Conservation (phyloP, 345 rosid species). For the Mercurialis annua region DNA sequence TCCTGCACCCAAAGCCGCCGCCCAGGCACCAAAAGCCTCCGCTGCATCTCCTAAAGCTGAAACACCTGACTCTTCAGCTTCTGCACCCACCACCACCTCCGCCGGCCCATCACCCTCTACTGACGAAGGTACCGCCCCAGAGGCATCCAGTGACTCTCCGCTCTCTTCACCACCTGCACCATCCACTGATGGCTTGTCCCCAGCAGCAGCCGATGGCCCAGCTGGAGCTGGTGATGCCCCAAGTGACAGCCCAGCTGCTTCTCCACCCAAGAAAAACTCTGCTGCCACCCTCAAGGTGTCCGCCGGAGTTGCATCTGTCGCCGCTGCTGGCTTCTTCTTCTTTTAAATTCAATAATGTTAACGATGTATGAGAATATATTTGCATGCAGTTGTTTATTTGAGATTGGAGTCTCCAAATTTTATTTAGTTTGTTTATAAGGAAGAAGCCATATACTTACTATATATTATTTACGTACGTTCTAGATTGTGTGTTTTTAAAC, state of each 20-base stretch:
- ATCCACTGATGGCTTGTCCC: not conserved
- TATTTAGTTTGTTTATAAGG: too few relatives aligned
- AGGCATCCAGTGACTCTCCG: constrained; percentile 3
- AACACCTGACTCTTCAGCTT: constrained; percentile 7
- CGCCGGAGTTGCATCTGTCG: constrained; percentile 3
- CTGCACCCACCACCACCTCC: not conserved
- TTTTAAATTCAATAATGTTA: not conserved
- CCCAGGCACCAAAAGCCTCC: constrained; percentile 3
- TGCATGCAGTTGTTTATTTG: not conserved
- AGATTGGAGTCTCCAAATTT: too few relatives aligned
- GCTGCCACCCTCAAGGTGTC: constrained; percentile 14
- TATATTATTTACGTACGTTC: not conserved
- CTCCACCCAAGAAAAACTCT: constrained; percentile 8
- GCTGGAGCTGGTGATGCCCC: not conserved
- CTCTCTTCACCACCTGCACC: constrained; percentile 27
- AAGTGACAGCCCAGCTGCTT: constrained; percentile 8
- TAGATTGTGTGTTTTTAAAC: not conserved
- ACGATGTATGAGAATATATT: too few relatives aligned
- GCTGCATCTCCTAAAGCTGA: not conserved
- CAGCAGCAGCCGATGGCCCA: constrained; percentile 8
- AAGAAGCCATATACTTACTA: too few relatives aligned
- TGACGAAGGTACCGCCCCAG: not conserved
- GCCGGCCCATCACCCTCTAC: constrained; percentile 6
- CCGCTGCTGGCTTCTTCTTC: constrained; percentile 20
- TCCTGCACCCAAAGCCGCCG: not conserved